Evolutionary conservation across 1,284 basidiomycete species (phyloP).

Genomic region (Quambalaria eucalypti): DNA sequence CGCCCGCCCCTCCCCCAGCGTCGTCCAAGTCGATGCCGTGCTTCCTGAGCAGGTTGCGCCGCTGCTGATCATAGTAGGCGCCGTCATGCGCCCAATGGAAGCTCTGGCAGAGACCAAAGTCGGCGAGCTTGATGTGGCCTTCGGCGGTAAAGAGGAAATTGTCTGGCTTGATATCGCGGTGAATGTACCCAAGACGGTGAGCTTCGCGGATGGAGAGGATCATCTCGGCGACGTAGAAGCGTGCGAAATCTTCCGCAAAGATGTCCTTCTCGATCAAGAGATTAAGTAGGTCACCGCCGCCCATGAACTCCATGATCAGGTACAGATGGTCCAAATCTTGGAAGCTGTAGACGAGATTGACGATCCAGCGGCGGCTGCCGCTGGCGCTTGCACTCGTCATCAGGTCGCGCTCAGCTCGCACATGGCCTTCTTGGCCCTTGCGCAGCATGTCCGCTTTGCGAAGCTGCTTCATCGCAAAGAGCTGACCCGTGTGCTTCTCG

Average conservation of each 20-base stretch:
- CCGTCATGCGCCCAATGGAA: conserved; percentile 46
- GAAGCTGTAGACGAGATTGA: conserved; percentile 73
- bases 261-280: conserved; percentile 86
- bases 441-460: conserved; percentile 91
- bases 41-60: conserved; percentile 75
- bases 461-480: conserved; percentile 96
- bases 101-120: conserved; percentile 69
- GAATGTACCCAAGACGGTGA: conserved; percentile 89
- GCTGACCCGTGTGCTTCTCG: conserved; percentile 66
- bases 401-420: conserved; percentile 79
- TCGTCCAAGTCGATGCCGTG: conserved; percentile 87
- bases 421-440: conserved; percentile 94
- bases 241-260: conserved; percentile 84
- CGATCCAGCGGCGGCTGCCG: conserved; percentile 62
- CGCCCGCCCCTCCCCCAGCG: conserved; percentile 54
- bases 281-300: conserved; percentile 88
- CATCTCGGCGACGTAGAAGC: conserved; percentile 97
- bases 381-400: conserved; percentile 59
- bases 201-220: conserved; percentile 88
- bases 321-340: conserved; percentile 68
- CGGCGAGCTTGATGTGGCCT: conserved; percentile 87
- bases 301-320: conserved; percentile 81
- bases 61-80: conserved; percentile 79
- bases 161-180: conserved; percentile 92
- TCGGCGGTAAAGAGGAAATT: conserved; percentile 89